Base-by-base conservation (phyloP, 805 yeast species). In the Ogataea paraovalis region DNA sequence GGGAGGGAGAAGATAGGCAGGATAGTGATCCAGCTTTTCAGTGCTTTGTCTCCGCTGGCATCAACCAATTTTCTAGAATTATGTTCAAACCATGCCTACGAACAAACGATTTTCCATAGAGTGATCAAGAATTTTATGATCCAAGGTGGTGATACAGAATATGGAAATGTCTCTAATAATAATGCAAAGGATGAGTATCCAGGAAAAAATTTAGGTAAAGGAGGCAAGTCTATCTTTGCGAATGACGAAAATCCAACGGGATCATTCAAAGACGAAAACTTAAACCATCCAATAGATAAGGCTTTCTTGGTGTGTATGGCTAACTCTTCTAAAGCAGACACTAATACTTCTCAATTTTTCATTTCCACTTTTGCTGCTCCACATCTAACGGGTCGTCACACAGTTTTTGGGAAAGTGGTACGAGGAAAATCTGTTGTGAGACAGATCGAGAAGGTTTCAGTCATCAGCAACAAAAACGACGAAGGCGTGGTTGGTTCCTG, bases 341-440 rank as follows among this genome's bases (percentile, higher is more conserved):
- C 82, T 12, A 83, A 83, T 53, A 72, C 76, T 19, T 78, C 87
- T 0, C 91, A 84, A 59, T 85, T 86, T 59, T 86, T 86, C 59
- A 82, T 87, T 39, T 78, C 83, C 10, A 82, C 90, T 0, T 76
- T 72, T 45, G 78, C 88, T 2, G 76, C 83, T 8, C 84, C 88
- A 1, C 96, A 89, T 65, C 67, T 90, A 48, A 79, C 76, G 39
- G 87, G 88, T 0, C 85, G 83, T 55, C 91, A 87, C 59, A 72
- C 91, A 0, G 81, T 87, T 2, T 85, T 90, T 66, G 97, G 96
- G 1, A 70, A 68, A 47, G 90, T 89, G 10, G 56, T 71, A 7
- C 73, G 71, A 55, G 96, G 88, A 16, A 85, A 83, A 61, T 82
- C 84, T 2, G 84, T 85, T 1, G 73, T 86, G 0, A 71, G 91